Base-by-base conservation (phyloP, 2,329 filamentous ascomycete genomes). In the Cryphonectria naterciae region DNA sequence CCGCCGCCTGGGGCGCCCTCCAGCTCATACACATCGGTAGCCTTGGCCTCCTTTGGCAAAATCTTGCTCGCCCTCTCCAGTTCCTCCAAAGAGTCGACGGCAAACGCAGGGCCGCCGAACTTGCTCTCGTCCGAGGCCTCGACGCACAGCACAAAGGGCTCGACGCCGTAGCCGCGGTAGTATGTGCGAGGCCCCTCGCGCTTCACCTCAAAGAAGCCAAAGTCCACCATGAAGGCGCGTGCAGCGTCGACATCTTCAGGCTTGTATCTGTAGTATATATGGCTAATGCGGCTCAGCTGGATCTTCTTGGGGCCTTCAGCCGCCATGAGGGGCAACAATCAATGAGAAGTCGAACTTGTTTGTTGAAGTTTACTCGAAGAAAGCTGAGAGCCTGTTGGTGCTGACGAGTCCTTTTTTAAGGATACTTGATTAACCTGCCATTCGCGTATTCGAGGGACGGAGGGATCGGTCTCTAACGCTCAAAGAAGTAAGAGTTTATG, bases 121-220 rank as follows among this genome's bases (percentile, higher is more conserved):
- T 83, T 80, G 70, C 86, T 80, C 76, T 83, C 78, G 65, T 79
- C 76, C 1, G 85, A 83, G 65, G 81, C 80, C 71, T 83, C 82
- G 64, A 87, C 84, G 73, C 87, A 88, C 61, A 90, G 83, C 2
- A 89, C 80, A 76, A 88, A 90, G 17, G 88, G 87, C 74, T 91
- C 88, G 8, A 79, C 80, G 19, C 89, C 88, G 75, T 90, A 91
- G 25, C 89, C 89, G 56, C 87, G 85, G 77, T 85, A 90, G 81
- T 87, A 91, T 43, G 87, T 85, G 69, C 80, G 83, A 62, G 84
- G 79, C 39, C 80, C 82, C 2, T 77, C 74, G 67, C 76, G 77
- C 71, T 80, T 79, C 13, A 77, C 76, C 74, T 83, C 80, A 54
- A 75, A 77, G 76, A 86, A 84, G 72, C 85, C 85, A 73, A 87